Evolutionary conservation across 2,329 filamentous ascomycete genomes (phyloP).

Genomic region (Leptographium radiaticola): DNA sequence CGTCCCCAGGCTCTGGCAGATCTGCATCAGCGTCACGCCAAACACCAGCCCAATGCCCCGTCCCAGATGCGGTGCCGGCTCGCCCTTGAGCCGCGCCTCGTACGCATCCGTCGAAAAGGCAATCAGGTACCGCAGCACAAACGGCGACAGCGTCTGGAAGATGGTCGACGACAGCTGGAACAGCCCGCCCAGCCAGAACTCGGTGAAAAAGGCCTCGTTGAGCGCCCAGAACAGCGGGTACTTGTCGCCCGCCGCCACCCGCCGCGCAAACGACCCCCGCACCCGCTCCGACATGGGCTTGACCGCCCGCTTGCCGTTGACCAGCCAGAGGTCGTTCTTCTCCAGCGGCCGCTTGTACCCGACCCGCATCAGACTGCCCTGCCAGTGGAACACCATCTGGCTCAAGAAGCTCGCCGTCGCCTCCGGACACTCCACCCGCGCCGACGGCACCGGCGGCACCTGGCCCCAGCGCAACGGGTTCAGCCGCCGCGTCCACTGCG

Average conservation of each 20-base stretch:
- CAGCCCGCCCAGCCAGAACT: constrained; percentile 74
- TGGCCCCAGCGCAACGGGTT: constrained; percentile 50
- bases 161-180: constrained; percentile 63
- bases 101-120: constrained; percentile 73
- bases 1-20: constrained; percentile 63
- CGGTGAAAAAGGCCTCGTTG: constrained; percentile 72
- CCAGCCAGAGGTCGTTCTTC: constrained; percentile 72
- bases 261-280: constrained; percentile 52
- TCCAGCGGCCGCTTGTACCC: constrained; percentile 80
- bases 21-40: constrained; percentile 76
- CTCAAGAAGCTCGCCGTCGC: constrained; percentile 63
- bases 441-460: constrained; percentile 41
- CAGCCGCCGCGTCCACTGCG: constrained; percentile 49
- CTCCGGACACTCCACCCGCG: constrained; percentile 48
- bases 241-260: constrained; percentile 55
- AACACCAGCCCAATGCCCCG: constrained; percentile 71
- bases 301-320: constrained; percentile 69
- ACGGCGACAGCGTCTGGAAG: constrained; percentile 72
- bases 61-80: constrained; percentile 53
- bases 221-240: constrained; percentile 68
- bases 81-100: constrained; percentile 37
- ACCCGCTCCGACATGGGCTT: constrained; percentile 56
- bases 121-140: constrained; percentile 75
- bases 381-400: constrained; percentile 75
- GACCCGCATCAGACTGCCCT: constrained; percentile 70